phyloP scores from a whole-genome alignment of 495 filamentous ascomycete species.

The Podospora anserina region DNA sequence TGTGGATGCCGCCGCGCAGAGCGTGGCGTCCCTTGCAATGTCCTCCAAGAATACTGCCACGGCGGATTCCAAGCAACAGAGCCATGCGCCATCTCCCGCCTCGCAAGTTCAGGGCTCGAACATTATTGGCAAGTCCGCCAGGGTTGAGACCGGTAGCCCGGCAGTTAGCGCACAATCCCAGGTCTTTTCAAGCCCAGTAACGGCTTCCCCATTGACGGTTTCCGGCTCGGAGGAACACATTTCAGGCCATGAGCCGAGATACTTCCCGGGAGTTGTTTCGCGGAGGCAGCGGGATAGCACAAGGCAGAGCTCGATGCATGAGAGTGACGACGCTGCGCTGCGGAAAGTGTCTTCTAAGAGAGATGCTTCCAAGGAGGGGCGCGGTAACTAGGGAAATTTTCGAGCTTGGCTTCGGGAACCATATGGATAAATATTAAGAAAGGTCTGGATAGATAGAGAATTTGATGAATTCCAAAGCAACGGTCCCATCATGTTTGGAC shows the following conservation, averaged over 20 bases:
- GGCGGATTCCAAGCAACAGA: constrained; percentile 26
- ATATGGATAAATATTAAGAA: neutral
- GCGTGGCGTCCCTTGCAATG: constrained; percentile 27
- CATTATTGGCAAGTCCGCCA: constrained; percentile 20
- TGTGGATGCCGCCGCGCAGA: neutral
- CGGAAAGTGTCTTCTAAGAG: constrained; percentile 3
- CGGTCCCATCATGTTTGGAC: neutral
- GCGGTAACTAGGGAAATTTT: neutral
- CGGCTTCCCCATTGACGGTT: constrained; percentile 18
- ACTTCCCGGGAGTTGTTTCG: constrained; percentile 70
- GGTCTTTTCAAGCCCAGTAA: constrained; percentile 21
- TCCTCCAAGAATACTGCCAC: constrained; percentile 26
- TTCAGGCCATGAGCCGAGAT: constrained; percentile 59
- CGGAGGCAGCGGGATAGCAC: constrained; percentile 52
- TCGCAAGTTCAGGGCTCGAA: constrained; percentile 10
- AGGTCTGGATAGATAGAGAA: neutral
- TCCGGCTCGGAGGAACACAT: constrained; percentile 37
- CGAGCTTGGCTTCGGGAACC: neutral
- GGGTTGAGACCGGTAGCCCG: constrained; percentile 27
- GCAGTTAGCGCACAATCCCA: constrained; percentile 19
- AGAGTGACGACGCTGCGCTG: constrained; percentile 28
- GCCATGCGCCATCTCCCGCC: constrained; percentile 10
- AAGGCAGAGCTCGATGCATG: constrained; percentile 39
- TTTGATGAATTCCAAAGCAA: neutral
- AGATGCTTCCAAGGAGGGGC: constrained; percentile 7